Evolutionary conservation across 192 early-diverging fungal species (phyloP).

Genomic region (Coemansia sp.): DNA sequence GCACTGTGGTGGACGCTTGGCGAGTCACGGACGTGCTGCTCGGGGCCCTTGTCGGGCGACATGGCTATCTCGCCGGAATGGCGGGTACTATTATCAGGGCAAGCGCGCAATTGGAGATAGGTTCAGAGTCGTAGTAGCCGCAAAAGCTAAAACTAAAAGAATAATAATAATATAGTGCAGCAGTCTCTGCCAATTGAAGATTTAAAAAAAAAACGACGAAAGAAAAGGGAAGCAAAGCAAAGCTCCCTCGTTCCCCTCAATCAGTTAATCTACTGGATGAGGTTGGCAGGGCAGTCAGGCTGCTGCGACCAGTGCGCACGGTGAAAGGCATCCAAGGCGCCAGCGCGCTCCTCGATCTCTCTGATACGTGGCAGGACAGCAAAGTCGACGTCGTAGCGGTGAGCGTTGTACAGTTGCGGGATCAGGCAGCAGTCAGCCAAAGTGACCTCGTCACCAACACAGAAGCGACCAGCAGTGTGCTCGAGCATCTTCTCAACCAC

Average conservation of each 20-base stretch:
- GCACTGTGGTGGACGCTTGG: background rate
- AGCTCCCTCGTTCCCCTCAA: background rate
- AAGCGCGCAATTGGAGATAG: background rate
- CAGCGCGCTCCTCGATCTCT: slow-evolving; percentile 61
- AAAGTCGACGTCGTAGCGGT: slow-evolving; percentile 77
- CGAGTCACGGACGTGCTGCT: slow-evolving; percentile 4
- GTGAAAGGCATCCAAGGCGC: slow-evolving; percentile 67
- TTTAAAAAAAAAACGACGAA: background rate
- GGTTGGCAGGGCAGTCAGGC: slow-evolving; percentile 66
- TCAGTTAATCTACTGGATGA: slow-evolving; percentile 5
- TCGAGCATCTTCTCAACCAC: slow-evolving; percentile 70
- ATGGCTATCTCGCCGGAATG: slow-evolving; percentile 4
- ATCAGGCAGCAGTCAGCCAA: slow-evolving; percentile 82
- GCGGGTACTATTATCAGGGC: background rate
- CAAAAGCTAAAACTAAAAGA: background rate
- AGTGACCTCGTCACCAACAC: slow-evolving; percentile 79
- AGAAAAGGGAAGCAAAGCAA: background rate
- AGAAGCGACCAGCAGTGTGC: slow-evolving; percentile 70
- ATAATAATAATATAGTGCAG: background rate
- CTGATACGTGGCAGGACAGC: slow-evolving; percentile 67
- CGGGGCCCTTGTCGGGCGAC: slow-evolving; percentile 7
- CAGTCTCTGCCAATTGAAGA: background rate
- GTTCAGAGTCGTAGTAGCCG: background rate
- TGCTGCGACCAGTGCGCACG: slow-evolving; percentile 65
- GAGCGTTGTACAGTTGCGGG: slow-evolving; percentile 80